A percentile compares a stretch with the other conserved stretches of the same genome.
phyloP scores from a whole-genome alignment of 2,329 filamentous ascomycete species.

The Metarhizium robertsii region DNA sequence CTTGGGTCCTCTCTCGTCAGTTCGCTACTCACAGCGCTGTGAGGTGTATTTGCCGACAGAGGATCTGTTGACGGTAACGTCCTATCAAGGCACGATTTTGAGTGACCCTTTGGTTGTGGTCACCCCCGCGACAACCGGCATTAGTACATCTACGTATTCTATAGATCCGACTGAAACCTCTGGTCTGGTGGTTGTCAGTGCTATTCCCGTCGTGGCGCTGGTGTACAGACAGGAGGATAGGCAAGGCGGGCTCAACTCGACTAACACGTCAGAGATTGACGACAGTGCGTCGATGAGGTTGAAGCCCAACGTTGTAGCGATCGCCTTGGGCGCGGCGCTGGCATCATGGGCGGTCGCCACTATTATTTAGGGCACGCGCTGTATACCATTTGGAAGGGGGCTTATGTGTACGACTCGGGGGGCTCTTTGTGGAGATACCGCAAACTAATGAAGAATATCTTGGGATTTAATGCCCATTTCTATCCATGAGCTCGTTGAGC shows the following conservation, averaged over 20 bases:
- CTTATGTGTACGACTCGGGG: not conserved
- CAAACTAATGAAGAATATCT: not conserved
- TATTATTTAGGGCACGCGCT: not conserved
- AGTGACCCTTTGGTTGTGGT: not conserved
- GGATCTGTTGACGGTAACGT: not conserved
- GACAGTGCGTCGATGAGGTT: not conserved
- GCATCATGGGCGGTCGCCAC: not conserved
- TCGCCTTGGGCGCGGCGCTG: not conserved
- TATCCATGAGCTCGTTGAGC: not conserved
- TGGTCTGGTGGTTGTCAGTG: slow-evolving; percentile 2
- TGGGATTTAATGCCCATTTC: not conserved
- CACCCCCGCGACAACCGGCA: not conserved
- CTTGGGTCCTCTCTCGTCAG: not conserved
- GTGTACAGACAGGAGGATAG: slow-evolving; percentile 10
- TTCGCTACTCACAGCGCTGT: not conserved
- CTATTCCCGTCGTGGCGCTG: slow-evolving; percentile 9
- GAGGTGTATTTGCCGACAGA: not conserved
- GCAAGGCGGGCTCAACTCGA: not conserved
- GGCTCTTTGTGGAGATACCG: not conserved
- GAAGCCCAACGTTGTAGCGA: not conserved
- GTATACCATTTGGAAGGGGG: not conserved
- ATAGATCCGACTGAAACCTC: not conserved
- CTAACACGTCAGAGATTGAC: not conserved
- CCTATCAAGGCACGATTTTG: not conserved
- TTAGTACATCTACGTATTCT: not conserved